phyloP scores from a whole-genome alignment of 495 filamentous ascomycete genomes.

The Penicillium fimorum region DNA sequence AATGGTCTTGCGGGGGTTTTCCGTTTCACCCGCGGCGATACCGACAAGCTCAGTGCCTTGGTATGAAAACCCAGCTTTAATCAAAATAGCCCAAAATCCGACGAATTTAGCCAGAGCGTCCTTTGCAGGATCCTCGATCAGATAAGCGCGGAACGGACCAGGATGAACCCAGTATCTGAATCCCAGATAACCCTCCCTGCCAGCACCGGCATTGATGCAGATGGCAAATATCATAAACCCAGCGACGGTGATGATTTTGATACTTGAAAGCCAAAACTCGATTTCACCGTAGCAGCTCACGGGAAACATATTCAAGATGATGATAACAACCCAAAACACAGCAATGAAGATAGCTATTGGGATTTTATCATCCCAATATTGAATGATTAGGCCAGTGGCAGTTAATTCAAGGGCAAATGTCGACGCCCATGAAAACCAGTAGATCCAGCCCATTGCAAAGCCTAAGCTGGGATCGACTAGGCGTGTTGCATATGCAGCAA shows the following conservation, averaged over 20 bases:
- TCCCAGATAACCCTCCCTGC: constrained; percentile 53
- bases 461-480: constrained; percentile 68
- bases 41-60: constrained; percentile 64
- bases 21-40: constrained; percentile 67
- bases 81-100: constrained; percentile 35
- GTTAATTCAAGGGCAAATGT: constrained; percentile 66
- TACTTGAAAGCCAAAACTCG: constrained; percentile 60
- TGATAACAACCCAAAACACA: constrained; percentile 65
- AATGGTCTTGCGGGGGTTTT: constrained; percentile 61
- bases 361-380: constrained; percentile 59
- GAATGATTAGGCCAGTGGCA: constrained; percentile 63
- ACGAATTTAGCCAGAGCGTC: constrained; percentile 49
- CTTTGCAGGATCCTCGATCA: constrained; percentile 31
- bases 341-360: constrained; percentile 65
- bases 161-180: constrained; percentile 64
- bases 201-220: constrained; percentile 59
- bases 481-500: constrained; percentile 64
- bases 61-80: constrained; percentile 60
- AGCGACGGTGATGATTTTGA: constrained; percentile 60
- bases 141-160: constrained; percentile 56
- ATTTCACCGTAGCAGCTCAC: constrained; percentile 54
- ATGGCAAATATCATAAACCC: constrained; percentile 61
- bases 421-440: constrained; percentile 52
- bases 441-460: constrained; percentile 74
- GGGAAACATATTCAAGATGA: constrained; percentile 59